Conservation (phyloP, 1,284 basidiomycete species). For the Salmacisia buchloeana region DNA sequence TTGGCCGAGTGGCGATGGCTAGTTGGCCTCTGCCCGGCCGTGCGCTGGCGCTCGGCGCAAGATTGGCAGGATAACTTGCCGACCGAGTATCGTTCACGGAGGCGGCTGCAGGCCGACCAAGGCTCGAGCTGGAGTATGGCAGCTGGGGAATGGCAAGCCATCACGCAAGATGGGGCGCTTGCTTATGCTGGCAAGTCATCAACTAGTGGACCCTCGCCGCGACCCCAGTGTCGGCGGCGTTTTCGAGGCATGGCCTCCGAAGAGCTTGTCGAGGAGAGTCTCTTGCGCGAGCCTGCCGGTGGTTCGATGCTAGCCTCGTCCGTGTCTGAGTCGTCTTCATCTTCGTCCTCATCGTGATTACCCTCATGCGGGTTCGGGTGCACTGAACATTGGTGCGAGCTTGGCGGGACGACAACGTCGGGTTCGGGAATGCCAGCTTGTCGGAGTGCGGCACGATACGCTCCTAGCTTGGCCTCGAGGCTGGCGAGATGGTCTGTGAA, state of each 20-base stretch:
- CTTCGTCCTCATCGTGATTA: neutral
- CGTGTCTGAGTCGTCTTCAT: neutral
- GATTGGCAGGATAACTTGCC: too few relatives aligned
- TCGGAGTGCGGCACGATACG: neutral
- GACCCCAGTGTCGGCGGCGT: constrained; percentile 1
- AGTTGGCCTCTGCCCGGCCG: too few relatives aligned
- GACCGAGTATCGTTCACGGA: too few relatives aligned
- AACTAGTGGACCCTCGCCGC: neutral
- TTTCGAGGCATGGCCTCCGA: neutral
- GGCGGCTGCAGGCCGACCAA: too few relatives aligned
- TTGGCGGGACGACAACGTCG: neutral
- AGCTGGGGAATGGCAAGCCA: too few relatives aligned
- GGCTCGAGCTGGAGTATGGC: too few relatives aligned
- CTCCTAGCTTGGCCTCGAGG: neutral
- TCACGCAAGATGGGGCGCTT: too few relatives aligned
- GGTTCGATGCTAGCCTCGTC: neutral
- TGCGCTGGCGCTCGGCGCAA: too few relatives aligned
- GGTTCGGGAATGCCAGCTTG: neutral
- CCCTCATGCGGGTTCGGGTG: neutral
- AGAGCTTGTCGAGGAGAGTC: too few relatives aligned
- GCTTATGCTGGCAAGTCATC: neutral
- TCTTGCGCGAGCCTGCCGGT: too few relatives aligned
- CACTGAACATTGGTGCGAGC: neutral
- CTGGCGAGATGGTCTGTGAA: neutral
- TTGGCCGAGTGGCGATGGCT: too few relatives aligned